phyloP scores from a whole-genome alignment of 164 flowering plant genomes.

The Magnolia officinalis region DNA sequence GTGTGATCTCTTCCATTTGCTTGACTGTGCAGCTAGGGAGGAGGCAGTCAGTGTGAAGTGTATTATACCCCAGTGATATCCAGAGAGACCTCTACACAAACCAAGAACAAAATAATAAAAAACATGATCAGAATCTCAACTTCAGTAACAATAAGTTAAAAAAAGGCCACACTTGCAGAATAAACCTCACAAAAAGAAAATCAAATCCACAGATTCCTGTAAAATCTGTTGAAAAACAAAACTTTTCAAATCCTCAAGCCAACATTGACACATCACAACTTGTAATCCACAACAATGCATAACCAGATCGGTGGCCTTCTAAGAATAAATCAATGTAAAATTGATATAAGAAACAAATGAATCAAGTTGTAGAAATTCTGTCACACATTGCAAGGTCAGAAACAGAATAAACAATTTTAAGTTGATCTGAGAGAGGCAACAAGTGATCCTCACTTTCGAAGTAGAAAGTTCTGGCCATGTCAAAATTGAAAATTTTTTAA shows the following conservation, averaged over 20 bases:
- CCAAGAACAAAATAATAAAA: conserved; percentile 1
- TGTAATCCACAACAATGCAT: neutral
- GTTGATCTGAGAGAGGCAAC: neutral
- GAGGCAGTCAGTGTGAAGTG: no score
- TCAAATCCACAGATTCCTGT: neutral
- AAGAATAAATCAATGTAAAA: neutral
- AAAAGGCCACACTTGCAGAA: no score
- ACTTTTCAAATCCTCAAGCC: neutral
- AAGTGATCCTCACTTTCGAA: neutral
- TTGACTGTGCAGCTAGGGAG: no score
- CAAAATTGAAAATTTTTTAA: no score
- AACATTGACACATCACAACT: neutral
- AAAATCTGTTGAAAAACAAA: neutral
- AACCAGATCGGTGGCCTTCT: neutral
- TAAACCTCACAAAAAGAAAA: neutral
- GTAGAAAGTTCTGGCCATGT: no score
- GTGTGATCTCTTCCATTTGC: no score
- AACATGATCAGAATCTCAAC: neutral
- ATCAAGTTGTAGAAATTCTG: neutral
- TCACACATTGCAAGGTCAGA: neutral
- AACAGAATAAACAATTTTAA: neutral
- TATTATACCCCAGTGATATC: no score
- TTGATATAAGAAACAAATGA: neutral
- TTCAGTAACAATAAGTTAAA: neutral
- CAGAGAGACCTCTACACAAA: conserved; percentile 23